Evolutionary conservation across 495 filamentous ascomycete genomes (phyloP).

Genomic region (Trichoderma virens): DNA sequence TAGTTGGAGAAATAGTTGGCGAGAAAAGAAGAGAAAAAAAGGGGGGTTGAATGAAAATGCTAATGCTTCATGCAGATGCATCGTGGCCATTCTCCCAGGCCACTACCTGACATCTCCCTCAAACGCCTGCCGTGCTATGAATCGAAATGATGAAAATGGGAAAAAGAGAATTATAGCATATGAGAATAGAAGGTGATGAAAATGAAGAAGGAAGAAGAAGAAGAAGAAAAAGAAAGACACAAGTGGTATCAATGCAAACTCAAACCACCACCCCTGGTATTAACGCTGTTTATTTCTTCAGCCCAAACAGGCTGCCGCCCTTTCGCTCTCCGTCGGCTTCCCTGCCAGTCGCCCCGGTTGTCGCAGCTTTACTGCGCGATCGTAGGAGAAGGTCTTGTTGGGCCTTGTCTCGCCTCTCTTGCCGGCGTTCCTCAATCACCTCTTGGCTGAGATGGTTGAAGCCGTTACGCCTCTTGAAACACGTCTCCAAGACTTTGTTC

Average conservation of each 20-base stretch:
- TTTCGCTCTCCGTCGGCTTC: not conserved
- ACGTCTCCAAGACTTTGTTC: constrained; percentile 71
- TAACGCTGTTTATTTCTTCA: constrained; percentile 22
- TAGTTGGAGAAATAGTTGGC: not conserved
- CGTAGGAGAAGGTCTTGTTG: constrained; percentile 28
- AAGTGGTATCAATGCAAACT: constrained; percentile 10
- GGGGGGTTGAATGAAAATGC: not conserved
- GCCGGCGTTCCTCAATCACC: constrained; percentile 51
- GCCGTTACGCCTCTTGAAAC: constrained; percentile 70
- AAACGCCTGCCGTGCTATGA: constrained; percentile 8
- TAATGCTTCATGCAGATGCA: constrained; percentile 7
- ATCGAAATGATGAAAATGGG: not conserved
- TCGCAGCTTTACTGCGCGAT: constrained; percentile 3
- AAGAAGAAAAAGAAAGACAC: constrained; percentile 10
- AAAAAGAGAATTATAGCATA: not conserved
- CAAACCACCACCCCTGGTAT: not conserved
- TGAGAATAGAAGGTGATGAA: constrained; percentile 4
- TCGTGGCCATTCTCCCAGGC: not conserved
- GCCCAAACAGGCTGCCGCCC: constrained; percentile 30
- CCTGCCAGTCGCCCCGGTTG: constrained; percentile 10
- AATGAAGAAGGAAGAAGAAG: not conserved
- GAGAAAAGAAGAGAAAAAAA: not conserved
- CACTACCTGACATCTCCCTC: not conserved
- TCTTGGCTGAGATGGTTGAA: constrained; percentile 73
- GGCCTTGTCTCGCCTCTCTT: constrained; percentile 47